Base-by-base conservation (phyloP, 805 yeast species). In the Sungouiozyma intestinalis region DNA sequence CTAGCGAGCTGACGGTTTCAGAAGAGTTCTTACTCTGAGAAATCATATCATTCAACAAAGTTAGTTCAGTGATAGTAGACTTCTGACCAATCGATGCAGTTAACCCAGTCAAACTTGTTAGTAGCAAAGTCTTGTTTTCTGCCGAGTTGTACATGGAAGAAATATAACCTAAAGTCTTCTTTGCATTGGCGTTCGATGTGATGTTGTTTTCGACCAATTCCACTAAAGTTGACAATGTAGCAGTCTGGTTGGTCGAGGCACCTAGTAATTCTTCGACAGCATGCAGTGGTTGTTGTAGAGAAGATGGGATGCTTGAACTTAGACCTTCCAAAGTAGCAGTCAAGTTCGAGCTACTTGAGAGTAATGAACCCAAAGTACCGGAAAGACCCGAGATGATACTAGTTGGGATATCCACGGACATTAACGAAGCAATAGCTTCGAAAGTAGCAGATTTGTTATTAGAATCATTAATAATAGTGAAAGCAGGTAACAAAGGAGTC, bases 401-500 rank as follows among this genome's bases (percentile, higher is more conserved):
- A 4, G 47, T 27, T 20, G 60, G 48, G 21, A 60, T 43, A 15
- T 53, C 48, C 8, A 51, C 38, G 36, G 49, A 47, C 50, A 53
- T 46, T 33, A 58, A 41, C 13, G 48, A 41, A 16, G 45, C 43
- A 32, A 58, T 37, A 1, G 55, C 44, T 7, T 37, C 44, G 24
- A 56, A 45, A 18, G 62, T 52, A 8, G 45, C 51, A n/a, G 55
- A 43, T 15, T 45, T 42, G 40, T 57, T 53, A 4, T 46, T 47
- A 3, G 60, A 51, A 19, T 41, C 41, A 29, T 41, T 38, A 41
- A 58, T 47, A 18, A 58, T 39, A 11, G 45, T 33, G 33, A 60
- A 51, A 18, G 59, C 57, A 6, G 64, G 63, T 8, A 45, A 15
- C 21, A 57, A 41, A 20, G 54, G 54, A 5, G 43, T 36, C 36